Evolutionary conservation across 305 asterid genomes (phyloP).

Genomic region (Fraxinus nigra): DNA sequence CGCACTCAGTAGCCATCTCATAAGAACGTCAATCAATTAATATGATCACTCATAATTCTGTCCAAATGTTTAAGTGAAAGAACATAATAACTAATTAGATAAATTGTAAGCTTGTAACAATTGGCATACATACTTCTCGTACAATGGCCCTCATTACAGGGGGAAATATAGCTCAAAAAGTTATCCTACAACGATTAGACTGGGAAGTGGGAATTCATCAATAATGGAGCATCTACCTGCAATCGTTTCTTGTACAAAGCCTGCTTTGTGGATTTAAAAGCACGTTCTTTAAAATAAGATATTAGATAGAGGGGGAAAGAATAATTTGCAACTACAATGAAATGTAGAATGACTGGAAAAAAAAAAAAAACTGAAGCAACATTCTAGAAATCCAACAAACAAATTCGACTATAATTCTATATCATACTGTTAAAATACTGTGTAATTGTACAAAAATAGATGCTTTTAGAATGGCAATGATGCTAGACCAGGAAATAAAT

Average conservation of each 20-base stretch:
- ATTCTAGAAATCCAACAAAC: not conserved
- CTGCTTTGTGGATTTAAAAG: not conserved
- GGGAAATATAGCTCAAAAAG: not conserved
- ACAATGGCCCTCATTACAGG: not conserved
- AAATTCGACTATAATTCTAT: not conserved
- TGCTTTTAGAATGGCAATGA: not conserved
- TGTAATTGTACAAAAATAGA: not conserved
- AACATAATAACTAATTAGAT: not conserved
- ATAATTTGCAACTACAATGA: not conserved
- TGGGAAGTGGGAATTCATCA: too few species aligned
- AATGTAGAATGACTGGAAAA: not conserved
- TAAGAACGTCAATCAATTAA: constrained; percentile 10
- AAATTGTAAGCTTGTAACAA: not conserved
- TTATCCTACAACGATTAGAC: not conserved
- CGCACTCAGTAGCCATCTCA: constrained; percentile 46
- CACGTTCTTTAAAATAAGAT: not conserved
- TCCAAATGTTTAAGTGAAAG: not conserved
- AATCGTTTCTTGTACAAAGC: too few species aligned
- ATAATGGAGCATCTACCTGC: too few species aligned
- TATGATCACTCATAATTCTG: not conserved
- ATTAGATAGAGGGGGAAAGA: not conserved
- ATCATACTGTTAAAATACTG: not conserved
- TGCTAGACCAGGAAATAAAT: not conserved
- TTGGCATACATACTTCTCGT: not conserved
- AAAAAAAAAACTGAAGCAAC: not conserved